A percentile compares a stretch with the other conserved stretches of the same genome.
phyloP scores from a whole-genome alignment of 2,329 filamentous ascomycete species.

The Pseudogymnoascus sp. region DNA sequence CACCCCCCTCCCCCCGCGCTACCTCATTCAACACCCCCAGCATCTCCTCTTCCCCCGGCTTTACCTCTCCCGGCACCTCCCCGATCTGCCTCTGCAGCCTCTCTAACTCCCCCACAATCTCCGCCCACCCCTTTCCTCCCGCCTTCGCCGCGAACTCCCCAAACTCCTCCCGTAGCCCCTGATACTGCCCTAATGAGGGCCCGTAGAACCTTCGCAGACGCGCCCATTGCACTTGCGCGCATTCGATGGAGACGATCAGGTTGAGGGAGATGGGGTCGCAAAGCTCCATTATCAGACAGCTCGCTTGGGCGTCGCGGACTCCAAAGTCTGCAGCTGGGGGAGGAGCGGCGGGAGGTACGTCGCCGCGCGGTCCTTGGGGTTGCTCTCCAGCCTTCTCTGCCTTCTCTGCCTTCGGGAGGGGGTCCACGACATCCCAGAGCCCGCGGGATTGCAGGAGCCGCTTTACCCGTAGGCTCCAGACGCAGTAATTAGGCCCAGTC shows the following conservation, averaged over 20 bases:
- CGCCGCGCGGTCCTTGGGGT: background rate
- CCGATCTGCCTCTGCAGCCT: background rate
- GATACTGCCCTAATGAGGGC: background rate
- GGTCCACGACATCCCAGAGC: background rate
- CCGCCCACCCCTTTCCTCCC: background rate
- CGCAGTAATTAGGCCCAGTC: background rate
- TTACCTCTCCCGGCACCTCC: background rate
- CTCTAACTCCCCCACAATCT: background rate
- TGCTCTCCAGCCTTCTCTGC: background rate
- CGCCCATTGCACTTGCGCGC: background rate
- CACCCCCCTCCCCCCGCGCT: background rate
- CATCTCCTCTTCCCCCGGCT: background rate
- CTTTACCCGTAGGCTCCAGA: background rate
- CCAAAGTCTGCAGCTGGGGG: background rate
- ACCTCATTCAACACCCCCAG: background rate
- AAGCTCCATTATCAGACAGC: background rate
- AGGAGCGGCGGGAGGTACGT: background rate
- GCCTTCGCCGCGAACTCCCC: background rate
- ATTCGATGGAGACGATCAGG: background rate
- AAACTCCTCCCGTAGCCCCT: background rate
- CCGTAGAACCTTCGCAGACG: background rate
- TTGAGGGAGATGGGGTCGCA: background rate
- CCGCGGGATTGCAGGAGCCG: background rate
- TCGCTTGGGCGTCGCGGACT: background rate
- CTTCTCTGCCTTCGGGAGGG: background rate